Conservation (phyloP, 1,284 basidiomycete species). For the Schizophyllum amplum region DNA sequence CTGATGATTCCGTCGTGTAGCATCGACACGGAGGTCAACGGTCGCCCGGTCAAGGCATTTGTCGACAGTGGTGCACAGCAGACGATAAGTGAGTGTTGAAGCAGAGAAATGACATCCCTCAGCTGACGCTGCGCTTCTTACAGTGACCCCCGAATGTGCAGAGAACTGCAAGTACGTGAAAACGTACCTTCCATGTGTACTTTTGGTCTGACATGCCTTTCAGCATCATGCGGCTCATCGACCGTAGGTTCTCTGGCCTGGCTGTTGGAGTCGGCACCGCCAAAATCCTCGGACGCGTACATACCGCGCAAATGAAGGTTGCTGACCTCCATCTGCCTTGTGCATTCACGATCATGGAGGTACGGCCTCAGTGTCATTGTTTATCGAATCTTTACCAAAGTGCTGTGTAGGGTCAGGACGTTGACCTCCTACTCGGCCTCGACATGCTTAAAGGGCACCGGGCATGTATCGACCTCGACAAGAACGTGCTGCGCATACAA, state of each 20-base stretch:
- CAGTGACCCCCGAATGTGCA: slow-evolving; percentile 93
- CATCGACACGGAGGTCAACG: slow-evolving; percentile 87
- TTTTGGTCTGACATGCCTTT: slow-evolving; percentile 1
- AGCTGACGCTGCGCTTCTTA: slow-evolving; percentile 1
- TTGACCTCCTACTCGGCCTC: slow-evolving; percentile 91
- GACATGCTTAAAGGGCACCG: slow-evolving; percentile 99
- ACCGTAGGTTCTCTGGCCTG: slow-evolving; percentile 83
- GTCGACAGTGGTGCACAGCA: slow-evolving; percentile 97
- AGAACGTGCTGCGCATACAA: slow-evolving; percentile 84
- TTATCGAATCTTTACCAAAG: neutral
- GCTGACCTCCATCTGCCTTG: slow-evolving; percentile 81
- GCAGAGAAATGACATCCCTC: neutral
- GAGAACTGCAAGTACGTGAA: slow-evolving; percentile 77
- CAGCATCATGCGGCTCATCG: slow-evolving; percentile 89
- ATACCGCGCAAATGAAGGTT: slow-evolving; percentile 88
- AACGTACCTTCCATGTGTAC: neutral
- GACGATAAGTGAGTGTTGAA: slow-evolving; percentile 78
- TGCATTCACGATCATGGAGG: slow-evolving; percentile 94
- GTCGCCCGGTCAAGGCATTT: slow-evolving; percentile 87
- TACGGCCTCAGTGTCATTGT: slow-evolving; percentile 20
- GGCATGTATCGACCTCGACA: slow-evolving; percentile 88
- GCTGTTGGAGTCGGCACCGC: slow-evolving; percentile 96
- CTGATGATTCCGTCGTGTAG: slow-evolving; percentile 25
- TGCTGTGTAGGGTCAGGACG: slow-evolving; percentile 62
- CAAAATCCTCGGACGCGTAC: slow-evolving; percentile 89